Base-by-base conservation (phyloP, 441 rosid genomes). In the Oxalis stricta region DNA sequence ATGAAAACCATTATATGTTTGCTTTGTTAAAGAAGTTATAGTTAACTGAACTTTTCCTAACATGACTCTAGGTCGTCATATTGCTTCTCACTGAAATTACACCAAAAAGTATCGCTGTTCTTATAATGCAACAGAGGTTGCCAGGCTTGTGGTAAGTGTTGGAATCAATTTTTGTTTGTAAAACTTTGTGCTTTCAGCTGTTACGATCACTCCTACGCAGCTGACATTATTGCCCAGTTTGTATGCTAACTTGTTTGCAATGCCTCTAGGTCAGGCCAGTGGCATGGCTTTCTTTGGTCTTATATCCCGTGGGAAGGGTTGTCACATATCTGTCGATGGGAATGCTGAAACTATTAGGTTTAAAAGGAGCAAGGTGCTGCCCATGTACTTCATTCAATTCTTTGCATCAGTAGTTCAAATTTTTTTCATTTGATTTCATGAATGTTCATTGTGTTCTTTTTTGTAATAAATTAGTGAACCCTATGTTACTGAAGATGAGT, bases 21-120 rank as follows among this genome's bases (percentile, higher is more conserved):
- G 3, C 18, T 8, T 36, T 4, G n/a, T 53, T 44, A 21, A 28
- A 28, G 33, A 38, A 10, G 30, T 58, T 33, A n/a, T 17, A 29
- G 10, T 33, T 24, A 46, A 35, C 36, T 3, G 10, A 22, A 18
- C 32, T 52, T 10, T 46, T 52, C 47, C 30, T 16, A 41, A 22
- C 29, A 45, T 59, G 41, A 41, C 51, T 23, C 44, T 69, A 92
- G 99, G 99, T 92, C 58, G 92, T 91, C 33, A 63, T 92, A 38
- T 64, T 92, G 64, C 94, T 92, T 36, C 82, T 92, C 18, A 86
- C 99, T 22, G 99, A 92, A 76, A 92, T 92, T 56, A 92, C 96
- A 69, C 99, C 99, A 41, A 92, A 92, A 69, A 92, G 99, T 69
- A 65, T 92, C 48, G 99, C 99, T 10, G 96, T 92, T 52, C 99